Percentiles rank a stretch among this genome's conserved stretches.
Evolutionary conservation across 2,329 filamentous ascomycete species (phyloP).

Genomic region (Colletotrichum tanaceti): DNA sequence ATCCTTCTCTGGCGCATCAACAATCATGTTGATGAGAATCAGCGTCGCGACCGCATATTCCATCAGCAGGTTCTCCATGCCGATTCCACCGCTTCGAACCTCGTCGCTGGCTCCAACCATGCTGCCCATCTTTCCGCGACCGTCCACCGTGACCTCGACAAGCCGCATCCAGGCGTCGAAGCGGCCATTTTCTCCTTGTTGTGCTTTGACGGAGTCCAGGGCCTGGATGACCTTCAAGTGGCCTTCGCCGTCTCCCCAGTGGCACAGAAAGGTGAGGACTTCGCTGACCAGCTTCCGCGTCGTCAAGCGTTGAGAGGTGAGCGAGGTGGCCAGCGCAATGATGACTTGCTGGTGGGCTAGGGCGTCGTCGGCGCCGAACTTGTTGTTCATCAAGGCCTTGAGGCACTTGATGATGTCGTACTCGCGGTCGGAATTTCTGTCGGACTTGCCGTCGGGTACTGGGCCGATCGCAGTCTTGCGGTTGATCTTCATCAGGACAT

Average conservation of each 20-base stretch:
- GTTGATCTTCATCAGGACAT: constrained; percentile 93
- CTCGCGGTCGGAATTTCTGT: constrained; percentile 88
- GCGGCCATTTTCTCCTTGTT: constrained; percentile 90
- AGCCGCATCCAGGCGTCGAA: constrained; percentile 99
- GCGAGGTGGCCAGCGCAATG: constrained; percentile 84
- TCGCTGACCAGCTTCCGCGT: constrained; percentile 96
- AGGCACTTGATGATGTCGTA: constrained; percentile 98
- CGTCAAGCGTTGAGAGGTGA: constrained; percentile 88
- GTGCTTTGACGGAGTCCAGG: constrained; percentile 88
- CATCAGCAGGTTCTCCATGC: constrained; percentile 99
- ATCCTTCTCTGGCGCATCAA: constrained; percentile 90
- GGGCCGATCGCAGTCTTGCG: constrained; percentile 83
- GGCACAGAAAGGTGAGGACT: constrained; percentile 94
- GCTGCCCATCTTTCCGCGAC: constrained; percentile 98
- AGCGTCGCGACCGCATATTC: constrained; percentile 97
- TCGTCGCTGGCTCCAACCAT: constrained; percentile 97
- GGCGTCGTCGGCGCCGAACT: constrained; percentile 97
- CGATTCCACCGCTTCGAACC: constrained; percentile 93
- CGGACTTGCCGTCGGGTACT: constrained; percentile 65
- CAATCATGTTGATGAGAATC: constrained; percentile 95
- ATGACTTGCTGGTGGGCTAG: constrained; percentile 90
- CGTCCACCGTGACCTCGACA: constrained; percentile 96
- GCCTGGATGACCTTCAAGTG: constrained; percentile 94
- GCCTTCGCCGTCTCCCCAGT: constrained; percentile 89
- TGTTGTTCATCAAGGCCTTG: constrained; percentile 99